Conservation (phyloP, 306 rosid species). For the Prunus campanulata region DNA sequence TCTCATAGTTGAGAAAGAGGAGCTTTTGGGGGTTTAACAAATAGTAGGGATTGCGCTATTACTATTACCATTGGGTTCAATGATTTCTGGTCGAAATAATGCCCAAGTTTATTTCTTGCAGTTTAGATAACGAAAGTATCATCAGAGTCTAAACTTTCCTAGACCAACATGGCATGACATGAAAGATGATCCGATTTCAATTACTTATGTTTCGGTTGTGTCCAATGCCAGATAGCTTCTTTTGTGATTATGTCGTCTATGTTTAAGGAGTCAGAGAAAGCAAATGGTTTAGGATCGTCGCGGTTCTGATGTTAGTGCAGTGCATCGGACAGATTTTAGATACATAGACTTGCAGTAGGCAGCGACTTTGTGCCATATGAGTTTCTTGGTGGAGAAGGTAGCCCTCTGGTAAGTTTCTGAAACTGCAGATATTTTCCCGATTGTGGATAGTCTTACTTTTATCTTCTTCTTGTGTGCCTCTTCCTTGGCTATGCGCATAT, state of each 20-base stretch:
- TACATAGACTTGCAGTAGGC: conserved; percentile 21
- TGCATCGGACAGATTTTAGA: conserved; percentile 1
- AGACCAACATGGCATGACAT: neutral
- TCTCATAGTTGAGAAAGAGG: no score
- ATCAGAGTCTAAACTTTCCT: neutral
- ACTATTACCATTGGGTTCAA: neutral
- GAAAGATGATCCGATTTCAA: neutral
- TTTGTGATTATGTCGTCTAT: neutral
- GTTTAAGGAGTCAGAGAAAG: neutral
- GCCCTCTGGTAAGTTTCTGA: conserved; percentile 16
- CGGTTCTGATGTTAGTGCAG: neutral
- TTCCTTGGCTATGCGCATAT: conserved; percentile 38
- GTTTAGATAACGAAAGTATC: neutral
- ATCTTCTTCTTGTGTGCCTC: conserved; percentile 55
- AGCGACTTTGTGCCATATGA: conserved; percentile 18
- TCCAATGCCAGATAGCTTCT: no score
- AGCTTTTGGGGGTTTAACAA: no score
- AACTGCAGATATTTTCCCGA: conserved; percentile 37
- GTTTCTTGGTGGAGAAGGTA: conserved; percentile 7
- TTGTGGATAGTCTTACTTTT: conserved; percentile 39
- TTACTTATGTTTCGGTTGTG: no score
- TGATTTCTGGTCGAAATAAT: neutral
- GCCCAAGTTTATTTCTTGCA: neutral
- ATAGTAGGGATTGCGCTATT: no score
- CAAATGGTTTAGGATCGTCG: neutral